phyloP scores from a whole-genome alignment of 257 asterid genomes.

The Paraleonurus japonicus region DNA sequence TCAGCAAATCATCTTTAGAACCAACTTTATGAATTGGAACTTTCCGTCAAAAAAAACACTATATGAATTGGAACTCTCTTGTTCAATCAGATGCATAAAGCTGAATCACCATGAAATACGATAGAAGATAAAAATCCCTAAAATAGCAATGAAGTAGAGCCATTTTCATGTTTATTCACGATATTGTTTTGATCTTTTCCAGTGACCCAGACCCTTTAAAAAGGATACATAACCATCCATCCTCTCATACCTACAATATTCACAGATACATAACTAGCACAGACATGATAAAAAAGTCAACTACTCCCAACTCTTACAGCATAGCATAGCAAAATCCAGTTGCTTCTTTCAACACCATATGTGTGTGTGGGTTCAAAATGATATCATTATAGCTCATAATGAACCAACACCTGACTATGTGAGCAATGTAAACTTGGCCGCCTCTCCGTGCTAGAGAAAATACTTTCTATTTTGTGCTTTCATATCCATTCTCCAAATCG shows the following conservation, averaged over 20 bases:
- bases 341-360: conserved; percentile 21
- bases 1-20: too few relatives aligned
- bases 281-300: conserved; percentile 22
- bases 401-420: conserved; percentile 6
- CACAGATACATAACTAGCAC: conserved; percentile 35
- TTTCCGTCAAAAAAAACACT: too few relatives aligned
- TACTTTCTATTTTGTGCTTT: conserved; percentile 20
- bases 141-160: background rate
- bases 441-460: conserved; percentile 21
- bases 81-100: background rate
- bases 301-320: conserved; percentile 24
- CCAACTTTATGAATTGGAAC: too few relatives aligned
- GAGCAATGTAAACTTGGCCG: conserved; percentile 13
- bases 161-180: background rate
- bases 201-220: conserved; percentile 27
- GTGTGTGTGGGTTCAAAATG: conserved; percentile 25
- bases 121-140: background rate
- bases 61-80: background rate
- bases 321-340: conserved; percentile 12
- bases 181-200: background rate
- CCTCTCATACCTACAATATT: conserved; percentile 37
- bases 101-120: background rate
- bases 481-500: conserved; percentile 22
- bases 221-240: conserved; percentile 25
- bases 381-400: conserved; percentile 18